Percentiles rank a stretch among this genome's conserved stretches.
Evolutionary conservation across 75 land plant species (phyloP).

Genomic region (Selaginella tamariscina): DNA sequence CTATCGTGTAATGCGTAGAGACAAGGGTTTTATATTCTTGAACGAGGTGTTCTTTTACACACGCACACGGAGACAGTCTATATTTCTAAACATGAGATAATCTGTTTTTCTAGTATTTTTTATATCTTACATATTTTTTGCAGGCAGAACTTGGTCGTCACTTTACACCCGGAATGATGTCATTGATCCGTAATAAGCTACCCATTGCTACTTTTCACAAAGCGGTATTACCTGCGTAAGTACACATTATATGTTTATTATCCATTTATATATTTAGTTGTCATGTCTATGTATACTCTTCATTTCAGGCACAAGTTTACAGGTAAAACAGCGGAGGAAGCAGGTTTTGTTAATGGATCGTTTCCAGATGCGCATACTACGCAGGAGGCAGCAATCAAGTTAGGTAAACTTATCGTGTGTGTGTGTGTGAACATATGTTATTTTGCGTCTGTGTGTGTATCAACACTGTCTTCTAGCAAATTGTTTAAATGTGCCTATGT

Average conservation of each 20-base stretch:
- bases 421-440: too few relatives aligned
- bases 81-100: too few relatives aligned
- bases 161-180: constrained; percentile 18
- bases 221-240: constrained; percentile 16
- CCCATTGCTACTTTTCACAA: constrained; percentile 15
- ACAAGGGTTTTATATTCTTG: constrained; percentile 1
- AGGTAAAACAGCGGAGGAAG: constrained; percentile 15
- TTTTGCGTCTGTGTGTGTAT: too few relatives aligned
- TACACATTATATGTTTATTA: neutral
- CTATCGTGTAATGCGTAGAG: constrained; percentile 8
- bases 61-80: too few relatives aligned
- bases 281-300: neutral
- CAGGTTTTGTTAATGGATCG: constrained; percentile 7
- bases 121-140: neutral
- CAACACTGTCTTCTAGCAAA: too few relatives aligned
- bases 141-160: constrained; percentile 14
- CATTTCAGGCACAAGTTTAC: constrained; percentile 9
- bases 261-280: neutral
- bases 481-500: too few relatives aligned
- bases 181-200: constrained; percentile 13
- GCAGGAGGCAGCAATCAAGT: constrained; percentile 3
- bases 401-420: too few relatives aligned
- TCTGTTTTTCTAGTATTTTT: neutral
- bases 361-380: constrained; percentile 16
- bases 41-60: too few relatives aligned